Base-by-base conservation (phyloP, 1,284 basidiomycete genomes). In the Cryptococcus amylolentus region DNA sequence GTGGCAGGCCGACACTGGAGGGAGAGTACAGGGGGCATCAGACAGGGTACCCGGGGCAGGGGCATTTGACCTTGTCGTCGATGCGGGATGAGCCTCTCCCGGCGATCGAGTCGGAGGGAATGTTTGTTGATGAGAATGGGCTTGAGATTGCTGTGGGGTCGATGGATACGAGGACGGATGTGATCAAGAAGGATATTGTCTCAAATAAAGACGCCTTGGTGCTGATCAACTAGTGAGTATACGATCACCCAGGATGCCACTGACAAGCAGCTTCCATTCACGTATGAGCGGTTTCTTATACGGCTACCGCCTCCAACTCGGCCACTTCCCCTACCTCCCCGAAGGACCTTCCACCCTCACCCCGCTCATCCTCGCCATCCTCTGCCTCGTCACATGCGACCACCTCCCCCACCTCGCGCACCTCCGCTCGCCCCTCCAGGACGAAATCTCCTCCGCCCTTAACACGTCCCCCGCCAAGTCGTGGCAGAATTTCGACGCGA, bases 301-400 rank as follows among this genome's bases (percentile, higher is more conserved):
- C 44, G 75, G 75, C 37, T 74, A 72, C 58, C 59, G 60, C 9
- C 65, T 77, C 23, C 23, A 66, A 45, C 67, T 73, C 48, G 54
- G 63, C 47, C 55, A 62, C 37, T 76, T 73, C 57, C 75, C 75
- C 3, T 77, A 73, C 55, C 62, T 74, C 14, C 56, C 65, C 1
- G 60, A 64, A 1, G 75, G 75, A 7, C 71, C 67, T 2, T 53
- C 49, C 6, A 56, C 54, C 2, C 73, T 77, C 39, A 76, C 75
- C 12, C 75, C 75, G 5, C 64, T 75, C 49, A 71, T 77, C 39
- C 67, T 75, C 37, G 65, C 64, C 14, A 68, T 75, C 12, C 54
- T 72, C 39, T 75, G 71, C 46, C 60, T 75, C 10, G 61, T 76
- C 18, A 59, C 71, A 0, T 65, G 68, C 2, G 72, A 76, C 44